Conservation (phyloP, 208 protist genomes). For the Crithidia acanthocephali region DNA sequence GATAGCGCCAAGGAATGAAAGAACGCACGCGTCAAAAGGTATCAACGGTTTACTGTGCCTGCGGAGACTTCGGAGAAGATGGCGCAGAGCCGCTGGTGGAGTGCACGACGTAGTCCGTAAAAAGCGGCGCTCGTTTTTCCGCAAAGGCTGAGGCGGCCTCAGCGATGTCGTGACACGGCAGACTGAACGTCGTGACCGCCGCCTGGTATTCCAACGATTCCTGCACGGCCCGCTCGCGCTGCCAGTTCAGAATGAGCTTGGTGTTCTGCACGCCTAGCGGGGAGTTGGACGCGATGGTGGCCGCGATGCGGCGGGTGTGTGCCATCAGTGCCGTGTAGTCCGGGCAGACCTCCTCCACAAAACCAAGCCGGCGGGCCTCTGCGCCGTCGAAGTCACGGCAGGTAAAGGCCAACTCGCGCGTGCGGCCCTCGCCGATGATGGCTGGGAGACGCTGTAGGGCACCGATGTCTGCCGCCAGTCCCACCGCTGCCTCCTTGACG, state of each 20-base stretch:
- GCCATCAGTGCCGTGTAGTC: slow-evolving; percentile 53
- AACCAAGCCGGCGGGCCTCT: slow-evolving; percentile 44
- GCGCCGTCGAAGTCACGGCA: slow-evolving; percentile 47
- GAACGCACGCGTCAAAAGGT: not conserved
- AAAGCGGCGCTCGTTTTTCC: slow-evolving; percentile 52
- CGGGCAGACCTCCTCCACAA: slow-evolving; percentile 69
- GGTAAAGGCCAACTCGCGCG: slow-evolving; percentile 72
- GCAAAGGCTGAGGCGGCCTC: slow-evolving; percentile 56
- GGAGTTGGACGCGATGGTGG: slow-evolving; percentile 59
- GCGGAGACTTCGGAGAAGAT: not conserved
- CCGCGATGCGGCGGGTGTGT: slow-evolving; percentile 40
- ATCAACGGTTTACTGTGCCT: not conserved
- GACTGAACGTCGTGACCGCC: slow-evolving; percentile 61
- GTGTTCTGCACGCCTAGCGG: slow-evolving; percentile 77
- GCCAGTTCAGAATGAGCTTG: slow-evolving; percentile 74
- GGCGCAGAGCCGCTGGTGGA: slow-evolving; percentile 11
- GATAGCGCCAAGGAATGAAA: not conserved
- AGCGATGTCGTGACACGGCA: slow-evolving; percentile 65
- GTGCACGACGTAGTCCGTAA: slow-evolving; percentile 65
- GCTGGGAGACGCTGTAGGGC: slow-evolving; percentile 63
- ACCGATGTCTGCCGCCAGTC: slow-evolving; percentile 76
- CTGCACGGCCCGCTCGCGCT: slow-evolving; percentile 41
- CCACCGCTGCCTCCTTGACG: slow-evolving; percentile 70
- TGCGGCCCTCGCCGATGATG: slow-evolving; percentile 75
- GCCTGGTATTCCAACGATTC: slow-evolving; percentile 63